These are phyloP conservation scores for Euphorbia pulcherrima DNA, from an alignment of 345 rosid genomes.

Conservation along the genomic window DNA sequence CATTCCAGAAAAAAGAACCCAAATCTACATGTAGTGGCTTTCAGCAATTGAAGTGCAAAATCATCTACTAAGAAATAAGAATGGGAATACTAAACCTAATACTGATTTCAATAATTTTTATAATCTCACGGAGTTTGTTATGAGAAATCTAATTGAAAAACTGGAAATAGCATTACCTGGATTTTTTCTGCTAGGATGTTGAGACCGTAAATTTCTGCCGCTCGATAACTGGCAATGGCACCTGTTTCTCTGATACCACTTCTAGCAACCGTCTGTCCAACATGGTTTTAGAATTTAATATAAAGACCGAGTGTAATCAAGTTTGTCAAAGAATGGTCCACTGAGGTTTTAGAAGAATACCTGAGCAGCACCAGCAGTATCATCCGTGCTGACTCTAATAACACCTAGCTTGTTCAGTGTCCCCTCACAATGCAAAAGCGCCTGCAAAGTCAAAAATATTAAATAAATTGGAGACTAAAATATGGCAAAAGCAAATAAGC, in stretches of 20 bases:
- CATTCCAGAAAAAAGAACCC: neutral
- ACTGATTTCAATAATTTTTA: too few species aligned
- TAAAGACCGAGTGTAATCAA: slow-evolving; percentile 13
- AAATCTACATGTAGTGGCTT: neutral
- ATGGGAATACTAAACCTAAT: too few species aligned
- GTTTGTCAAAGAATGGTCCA: slow-evolving; percentile 3
- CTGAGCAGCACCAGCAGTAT: slow-evolving; percentile 89
- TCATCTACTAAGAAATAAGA: too few species aligned
- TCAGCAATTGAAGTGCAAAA: neutral
- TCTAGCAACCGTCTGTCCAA: slow-evolving; percentile 51
- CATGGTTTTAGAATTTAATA: slow-evolving; percentile 7
- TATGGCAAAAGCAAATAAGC: neutral
- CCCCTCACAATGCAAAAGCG: slow-evolving; percentile 74
- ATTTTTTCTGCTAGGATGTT: slow-evolving; percentile 65
- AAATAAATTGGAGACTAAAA: slow-evolving; percentile 6
- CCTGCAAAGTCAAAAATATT: slow-evolving; percentile 40
- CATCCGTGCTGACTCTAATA: slow-evolving; percentile 52
- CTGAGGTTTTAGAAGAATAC: slow-evolving; percentile 30
- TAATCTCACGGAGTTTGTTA: neutral
- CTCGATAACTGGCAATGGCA: slow-evolving; percentile 87
- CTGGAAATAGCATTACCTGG: slow-evolving; percentile 45
- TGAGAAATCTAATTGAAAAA: neutral
- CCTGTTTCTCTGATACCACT: slow-evolving; percentile 54
- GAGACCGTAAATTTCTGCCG: slow-evolving; percentile 84
- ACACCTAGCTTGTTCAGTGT: slow-evolving; percentile 56